A percentile compares a stretch with the other conserved stretches of the same genome.
Conservation (phyloP, 2,329 filamentous ascomycete species). For the Thyridium curvatum region DNA sequence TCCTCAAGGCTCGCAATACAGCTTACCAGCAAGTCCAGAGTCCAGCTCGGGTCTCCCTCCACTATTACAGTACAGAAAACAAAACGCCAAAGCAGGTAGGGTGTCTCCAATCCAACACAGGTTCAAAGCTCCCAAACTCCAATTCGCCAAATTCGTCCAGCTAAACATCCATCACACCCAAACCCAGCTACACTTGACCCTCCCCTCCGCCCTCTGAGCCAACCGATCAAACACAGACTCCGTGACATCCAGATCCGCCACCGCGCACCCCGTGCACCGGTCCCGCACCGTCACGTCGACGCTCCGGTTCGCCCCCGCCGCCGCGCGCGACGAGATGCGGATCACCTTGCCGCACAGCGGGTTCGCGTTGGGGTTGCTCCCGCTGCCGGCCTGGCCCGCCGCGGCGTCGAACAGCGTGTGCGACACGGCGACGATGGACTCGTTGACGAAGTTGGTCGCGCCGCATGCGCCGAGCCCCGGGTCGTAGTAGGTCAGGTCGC, state of each 20-base stretch:
- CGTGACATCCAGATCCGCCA: conserved; percentile 42
- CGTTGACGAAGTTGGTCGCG: background rate
- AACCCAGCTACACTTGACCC: conserved; percentile 28
- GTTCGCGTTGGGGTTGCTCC: conserved; percentile 8
- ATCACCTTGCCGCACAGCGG: conserved; percentile 52
- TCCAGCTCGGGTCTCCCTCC: too few relatives aligned
- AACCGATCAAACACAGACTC: conserved; percentile 38
- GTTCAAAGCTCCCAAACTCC: too few relatives aligned
- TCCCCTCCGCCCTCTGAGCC: conserved; percentile 32
- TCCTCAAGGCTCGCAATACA: too few relatives aligned
- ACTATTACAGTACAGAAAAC: too few relatives aligned
- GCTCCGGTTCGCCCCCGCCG: conserved; percentile 23
- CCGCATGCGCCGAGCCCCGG: conserved; percentile 1
- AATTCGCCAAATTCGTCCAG: too few relatives aligned
- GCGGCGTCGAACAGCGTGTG: conserved; percentile 4
- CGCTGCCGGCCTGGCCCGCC: background rate
- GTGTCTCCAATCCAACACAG: too few relatives aligned
- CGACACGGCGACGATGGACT: conserved; percentile 5
- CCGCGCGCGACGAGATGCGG: conserved; percentile 41
- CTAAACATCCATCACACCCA: conserved; percentile 16
- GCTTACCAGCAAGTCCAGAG: too few relatives aligned
- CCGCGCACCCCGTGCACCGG: conserved; percentile 47
- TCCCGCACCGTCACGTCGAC: conserved; percentile 61
- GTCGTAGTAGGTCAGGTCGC: conserved; percentile 3
- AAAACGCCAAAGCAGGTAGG: too few relatives aligned